Evolutionary conservation across 192 early-diverging fungal species (phyloP), one percentile per base, ranked within the genome.

Genomic region (Radiomyces spectabilis): DNA sequence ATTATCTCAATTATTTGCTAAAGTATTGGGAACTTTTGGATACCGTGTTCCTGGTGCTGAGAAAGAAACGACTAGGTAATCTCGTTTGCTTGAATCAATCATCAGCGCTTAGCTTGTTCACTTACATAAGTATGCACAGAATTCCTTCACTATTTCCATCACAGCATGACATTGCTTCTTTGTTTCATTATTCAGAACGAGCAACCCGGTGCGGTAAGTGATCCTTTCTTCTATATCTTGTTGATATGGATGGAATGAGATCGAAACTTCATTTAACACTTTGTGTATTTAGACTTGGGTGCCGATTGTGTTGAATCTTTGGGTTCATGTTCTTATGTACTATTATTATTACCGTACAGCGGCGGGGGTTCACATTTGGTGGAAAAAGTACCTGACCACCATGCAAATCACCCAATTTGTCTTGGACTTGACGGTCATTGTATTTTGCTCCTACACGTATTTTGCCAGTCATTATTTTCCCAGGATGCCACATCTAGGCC

Each of bases 71-170:
- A 24, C 76, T 88, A 37, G 79, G 77, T 79, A 69, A 56, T 33
- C 25, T 42, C 4, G 41, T 42, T 5, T 42, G 4, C 22, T 19
- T 42, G 22, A 5, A 42, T 5, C 4, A 5, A 5, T 16, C 4
- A 19, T 5, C 22, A 42, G 15, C 5, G 5, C 5, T 5, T 42
- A 21, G 41, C n/a, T 5, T 13, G 41, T 42, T 5, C 22, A 10
- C n/a, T 42, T 5, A 5, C 16, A 5, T 42, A 6, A 21, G 41
- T 42, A 10, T 13, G 16, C n/a, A 3, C 51, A 77, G 86, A 85
- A 65, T 94, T 94, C 70, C 72, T 94, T 54, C 92, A 94, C 57
- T 86, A 85, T 53, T 94, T 86, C 76, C 92, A 94, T 75, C 92
- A 94, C 76, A 78, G 86, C 12, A 75, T 89, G 80, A 93, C 91